phyloP scores from a whole-genome alignment of 371 early-diverging fungal genomes.

The Parasitella parasitica region DNA sequence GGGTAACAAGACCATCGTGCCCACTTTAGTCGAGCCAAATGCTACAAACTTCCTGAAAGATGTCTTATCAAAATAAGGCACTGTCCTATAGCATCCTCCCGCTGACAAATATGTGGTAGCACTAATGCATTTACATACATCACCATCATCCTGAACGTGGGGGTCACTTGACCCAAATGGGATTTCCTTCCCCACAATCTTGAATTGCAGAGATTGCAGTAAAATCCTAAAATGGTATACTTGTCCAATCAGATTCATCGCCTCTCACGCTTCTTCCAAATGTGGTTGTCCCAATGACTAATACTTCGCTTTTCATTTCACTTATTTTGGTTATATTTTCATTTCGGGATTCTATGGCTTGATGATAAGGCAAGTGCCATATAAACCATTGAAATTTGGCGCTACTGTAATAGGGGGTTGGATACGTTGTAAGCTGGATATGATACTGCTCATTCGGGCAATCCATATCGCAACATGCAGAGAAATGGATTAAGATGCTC shows the following conservation, averaged over 20 bases:
- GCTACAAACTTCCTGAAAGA: not conserved
- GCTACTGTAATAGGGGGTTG: too few species aligned
- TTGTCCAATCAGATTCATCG: constrained; percentile 9
- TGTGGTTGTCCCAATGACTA: not conserved
- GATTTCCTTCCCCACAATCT: not conserved
- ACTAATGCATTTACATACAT: constrained; percentile 14
- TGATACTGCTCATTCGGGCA: too few species aligned
- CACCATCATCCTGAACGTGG: not conserved
- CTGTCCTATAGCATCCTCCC: constrained; percentile 16
- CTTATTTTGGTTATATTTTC: not conserved
- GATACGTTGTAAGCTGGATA: too few species aligned
- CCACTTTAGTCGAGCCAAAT: not conserved
- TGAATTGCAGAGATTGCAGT: not conserved
- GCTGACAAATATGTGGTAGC: constrained; percentile 26
- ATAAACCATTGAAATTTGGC: too few species aligned
- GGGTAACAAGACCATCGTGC: constrained; percentile 18
- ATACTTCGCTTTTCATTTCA: not conserved
- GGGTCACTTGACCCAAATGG: constrained; percentile 6
- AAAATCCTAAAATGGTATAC: not conserved
- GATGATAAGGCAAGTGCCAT: not conserved
- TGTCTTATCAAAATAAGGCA: constrained; percentile 2
- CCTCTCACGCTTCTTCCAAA: constrained; percentile 18
- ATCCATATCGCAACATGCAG: not conserved
- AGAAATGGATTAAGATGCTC: too few species aligned
- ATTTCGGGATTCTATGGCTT: not conserved